Base-by-base conservation (phyloP, 305 asterid genomes). In the Solanum hybrid region DNA sequence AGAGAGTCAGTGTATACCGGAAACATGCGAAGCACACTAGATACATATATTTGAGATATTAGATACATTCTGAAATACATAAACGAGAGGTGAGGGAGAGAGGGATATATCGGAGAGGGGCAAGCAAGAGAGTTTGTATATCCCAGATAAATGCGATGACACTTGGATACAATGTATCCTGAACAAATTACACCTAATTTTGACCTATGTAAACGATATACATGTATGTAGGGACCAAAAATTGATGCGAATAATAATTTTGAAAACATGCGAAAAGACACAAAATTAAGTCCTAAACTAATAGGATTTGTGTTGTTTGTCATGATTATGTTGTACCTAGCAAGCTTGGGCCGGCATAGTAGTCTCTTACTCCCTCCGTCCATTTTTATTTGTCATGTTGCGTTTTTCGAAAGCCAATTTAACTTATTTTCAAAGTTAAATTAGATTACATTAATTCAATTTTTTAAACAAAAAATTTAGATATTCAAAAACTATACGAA, bases 21-120 rank as follows among this genome's bases (percentile, higher is more conserved):
- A 0, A 57, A 57, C 2, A 57, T 57, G 67, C 0, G 0, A 57
- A 57, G 0, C 10, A 51, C n/a, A 51, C n/a, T 51, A 6, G n/a
- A 57, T 57, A 57, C 0, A 18, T 18, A 3, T 18, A 57, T 57
- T 0, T 18, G 10, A 0, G 4, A 18, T 57, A 57, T 0, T 57
- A 57, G 0, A 57, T 57, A 6, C n/a, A 7, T 57, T 57, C 4
- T 3, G 0, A 57, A 57, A 57, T 57, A 57, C 3, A 57, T 18
- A 57, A 18, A 18, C 4, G 10, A 18, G 0, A 57, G 24, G 24
- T 57, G 67, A 57, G 67, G 67, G 67, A 18, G 51, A 40, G 51
- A 40, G 51, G 2, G 46, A 39, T 3, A 39, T 39, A 39, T 39
- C 46, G 51, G 51, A 40, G 67, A 57, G 67, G 67, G 67, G 24